These are phyloP conservation scores for Lophiotrema nucula DNA, from an alignment of 495 filamentous ascomycete species.

Conservation along the genomic window DNA sequence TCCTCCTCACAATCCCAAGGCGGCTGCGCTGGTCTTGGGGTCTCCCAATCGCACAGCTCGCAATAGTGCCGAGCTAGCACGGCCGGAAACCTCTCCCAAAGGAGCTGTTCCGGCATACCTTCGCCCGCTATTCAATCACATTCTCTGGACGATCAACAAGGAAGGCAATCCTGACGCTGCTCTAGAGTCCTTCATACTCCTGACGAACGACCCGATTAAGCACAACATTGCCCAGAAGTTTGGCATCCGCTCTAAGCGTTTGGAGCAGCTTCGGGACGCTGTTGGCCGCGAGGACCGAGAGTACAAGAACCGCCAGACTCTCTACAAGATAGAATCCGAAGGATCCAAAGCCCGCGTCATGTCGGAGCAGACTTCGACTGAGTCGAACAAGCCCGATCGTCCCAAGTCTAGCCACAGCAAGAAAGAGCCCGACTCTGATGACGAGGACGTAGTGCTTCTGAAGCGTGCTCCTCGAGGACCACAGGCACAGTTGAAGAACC, in stretches of 20 bases:
- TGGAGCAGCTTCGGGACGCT: slow-evolving; percentile 58
- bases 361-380: slow-evolving; percentile 30
- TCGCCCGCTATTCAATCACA: slow-evolving; percentile 60
- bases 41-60: slow-evolving; percentile 31
- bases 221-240: slow-evolving; percentile 60
- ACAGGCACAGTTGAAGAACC: slow-evolving; percentile 34
- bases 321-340: slow-evolving; percentile 45
- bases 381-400: background rate
- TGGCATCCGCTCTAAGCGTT: slow-evolving; percentile 58
- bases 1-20: slow-evolving; percentile 45
- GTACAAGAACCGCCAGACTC: slow-evolving; percentile 54
- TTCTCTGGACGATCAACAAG: slow-evolving; percentile 61
- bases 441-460: slow-evolving; percentile 59
- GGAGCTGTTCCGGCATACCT: slow-evolving; percentile 44
- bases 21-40: slow-evolving; percentile 28
- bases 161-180: slow-evolving; percentile 42
- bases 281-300: slow-evolving; percentile 61
- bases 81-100: slow-evolving; percentile 33
- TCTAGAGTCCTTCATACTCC: slow-evolving; percentile 50
- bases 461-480: slow-evolving; percentile 43
- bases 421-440: slow-evolving; percentile 50
- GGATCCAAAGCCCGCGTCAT: slow-evolving; percentile 34
- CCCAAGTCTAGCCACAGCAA: slow-evolving; percentile 43
- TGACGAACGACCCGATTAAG: slow-evolving; percentile 59
- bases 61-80: slow-evolving; percentile 23